A percentile compares a stretch with the other conserved stretches of the same genome.
Evolutionary conservation across 78 protist species (phyloP).

Genomic region (Dictyostelium firmibasis): DNA sequence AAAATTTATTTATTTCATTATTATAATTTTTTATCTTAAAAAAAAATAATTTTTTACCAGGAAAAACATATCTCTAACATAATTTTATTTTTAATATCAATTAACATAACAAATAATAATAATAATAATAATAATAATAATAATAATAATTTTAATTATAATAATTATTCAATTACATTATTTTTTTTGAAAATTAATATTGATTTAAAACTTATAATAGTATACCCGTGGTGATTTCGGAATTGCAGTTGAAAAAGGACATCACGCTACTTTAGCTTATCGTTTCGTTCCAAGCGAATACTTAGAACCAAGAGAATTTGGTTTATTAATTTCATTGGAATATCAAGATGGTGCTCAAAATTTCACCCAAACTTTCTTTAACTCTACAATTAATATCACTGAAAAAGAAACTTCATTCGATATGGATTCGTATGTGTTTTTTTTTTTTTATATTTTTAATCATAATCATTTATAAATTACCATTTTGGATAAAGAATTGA

Average conservation of each 20-base stretch:
- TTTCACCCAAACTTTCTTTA: constrained; percentile 60
- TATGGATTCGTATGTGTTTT: constrained; percentile 42
- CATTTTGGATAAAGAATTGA: neutral
- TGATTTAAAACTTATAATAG: neutral
- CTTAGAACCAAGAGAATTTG: constrained; percentile 76
- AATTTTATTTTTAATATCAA: no score
- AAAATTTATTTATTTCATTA: no score
- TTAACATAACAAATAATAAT: no score
- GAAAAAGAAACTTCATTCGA: constrained; percentile 60
- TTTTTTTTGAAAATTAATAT: no score
- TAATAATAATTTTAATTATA: no score
- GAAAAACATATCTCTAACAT: neutral
- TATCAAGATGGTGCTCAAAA: constrained; percentile 49
- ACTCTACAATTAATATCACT: constrained; percentile 58
- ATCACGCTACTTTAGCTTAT: constrained; percentile 62
- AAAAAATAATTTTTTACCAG: no score
- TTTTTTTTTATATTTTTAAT: neutral
- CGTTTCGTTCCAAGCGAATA: constrained; percentile 66
- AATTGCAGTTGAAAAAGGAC: constrained; percentile 51
- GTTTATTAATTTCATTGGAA: constrained; percentile 47
- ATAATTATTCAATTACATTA: no score
- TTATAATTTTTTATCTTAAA: neutral
- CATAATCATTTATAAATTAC: neutral
- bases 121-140: neutral
- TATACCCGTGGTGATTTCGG: constrained; percentile 74